Evolutionary conservation across 2,329 filamentous ascomycete genomes (phyloP).

Genomic region (Botrytis fragariae): DNA sequence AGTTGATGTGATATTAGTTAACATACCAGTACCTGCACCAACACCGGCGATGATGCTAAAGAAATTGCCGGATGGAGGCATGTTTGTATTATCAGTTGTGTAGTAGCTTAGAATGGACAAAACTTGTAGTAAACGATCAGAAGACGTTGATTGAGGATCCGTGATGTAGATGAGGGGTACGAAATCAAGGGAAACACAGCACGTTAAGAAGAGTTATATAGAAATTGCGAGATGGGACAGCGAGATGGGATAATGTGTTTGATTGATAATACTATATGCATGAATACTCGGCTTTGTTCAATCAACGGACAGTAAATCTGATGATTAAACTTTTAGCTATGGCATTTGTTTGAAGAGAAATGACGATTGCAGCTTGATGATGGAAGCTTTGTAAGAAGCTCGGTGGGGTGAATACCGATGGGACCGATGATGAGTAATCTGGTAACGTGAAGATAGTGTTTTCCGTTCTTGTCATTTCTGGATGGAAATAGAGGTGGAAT

Average conservation of each 20-base stretch:
- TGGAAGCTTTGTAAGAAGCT: conserved; percentile 5
- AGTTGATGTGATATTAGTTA: no score
- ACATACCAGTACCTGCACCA: conserved; percentile 61
- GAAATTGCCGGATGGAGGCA: conserved; percentile 44
- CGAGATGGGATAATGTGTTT: conserved; percentile 2
- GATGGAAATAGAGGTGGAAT: background rate
- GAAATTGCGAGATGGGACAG: background rate
- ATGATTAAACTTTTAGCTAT: conserved; percentile 1
- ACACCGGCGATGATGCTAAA: conserved; percentile 70
- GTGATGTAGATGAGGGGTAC: background rate
- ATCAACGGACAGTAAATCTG: background rate
- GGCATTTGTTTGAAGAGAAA: conserved; percentile 13
- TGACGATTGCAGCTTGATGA: background rate
- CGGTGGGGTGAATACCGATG: background rate
- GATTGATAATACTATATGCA: conserved; percentile 24
- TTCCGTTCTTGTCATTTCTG: background rate
- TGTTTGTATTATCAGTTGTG: background rate
- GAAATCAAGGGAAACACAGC: background rate
- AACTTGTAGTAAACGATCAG: background rate
- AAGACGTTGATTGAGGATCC: background rate
- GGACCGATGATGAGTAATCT: background rate
- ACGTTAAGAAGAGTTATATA: background rate
- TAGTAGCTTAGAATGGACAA: background rate
- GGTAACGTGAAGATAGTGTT: background rate
- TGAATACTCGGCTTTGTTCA: background rate